Evolutionary conservation across 805 yeast genomes (phyloP).

Genomic region (Suhomyces prunicola): DNA sequence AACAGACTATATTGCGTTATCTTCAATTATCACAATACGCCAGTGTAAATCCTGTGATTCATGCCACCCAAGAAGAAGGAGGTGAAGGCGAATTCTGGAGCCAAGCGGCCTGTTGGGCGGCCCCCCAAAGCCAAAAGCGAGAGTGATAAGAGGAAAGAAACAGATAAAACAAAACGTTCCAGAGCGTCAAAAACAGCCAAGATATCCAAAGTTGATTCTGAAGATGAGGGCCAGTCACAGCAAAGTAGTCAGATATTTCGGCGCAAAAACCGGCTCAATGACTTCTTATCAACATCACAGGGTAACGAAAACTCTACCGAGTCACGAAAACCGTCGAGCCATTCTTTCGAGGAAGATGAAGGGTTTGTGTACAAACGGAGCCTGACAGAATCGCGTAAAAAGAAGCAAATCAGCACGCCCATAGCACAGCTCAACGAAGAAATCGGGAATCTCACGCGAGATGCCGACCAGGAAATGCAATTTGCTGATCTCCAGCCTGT

Average conservation of each 20-base stretch:
- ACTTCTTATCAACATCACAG: constrained; percentile 9
- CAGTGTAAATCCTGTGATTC: too few species aligned
- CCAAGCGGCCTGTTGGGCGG: background rate
- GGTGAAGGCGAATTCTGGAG: background rate
- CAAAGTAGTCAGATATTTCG: constrained; percentile 12
- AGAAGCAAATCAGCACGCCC: constrained; percentile 22
- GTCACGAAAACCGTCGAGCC: background rate
- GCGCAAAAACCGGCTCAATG: constrained; percentile 18
- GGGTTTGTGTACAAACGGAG: constrained; percentile 32
- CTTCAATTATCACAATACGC: too few species aligned
- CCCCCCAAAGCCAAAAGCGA: background rate
- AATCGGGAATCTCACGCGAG: constrained; percentile 12
- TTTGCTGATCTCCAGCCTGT: constrained; percentile 5
- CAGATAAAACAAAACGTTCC: background rate
- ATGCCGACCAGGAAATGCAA: constrained; percentile 7
- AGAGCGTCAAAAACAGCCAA: background rate
- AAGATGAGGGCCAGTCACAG: background rate
- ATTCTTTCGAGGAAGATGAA: constrained; percentile 27
- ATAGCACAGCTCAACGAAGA: constrained; percentile 20
- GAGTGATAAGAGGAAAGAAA: background rate
- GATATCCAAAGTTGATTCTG: background rate
- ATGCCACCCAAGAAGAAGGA: constrained; percentile 3
- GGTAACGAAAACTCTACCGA: background rate
- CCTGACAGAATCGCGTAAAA: constrained; percentile 8
- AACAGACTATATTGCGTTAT: too few species aligned